These are phyloP conservation scores for Vanrija sp. DNA, from an alignment of 1,284 basidiomycete species.

Conservation along the genomic window DNA sequence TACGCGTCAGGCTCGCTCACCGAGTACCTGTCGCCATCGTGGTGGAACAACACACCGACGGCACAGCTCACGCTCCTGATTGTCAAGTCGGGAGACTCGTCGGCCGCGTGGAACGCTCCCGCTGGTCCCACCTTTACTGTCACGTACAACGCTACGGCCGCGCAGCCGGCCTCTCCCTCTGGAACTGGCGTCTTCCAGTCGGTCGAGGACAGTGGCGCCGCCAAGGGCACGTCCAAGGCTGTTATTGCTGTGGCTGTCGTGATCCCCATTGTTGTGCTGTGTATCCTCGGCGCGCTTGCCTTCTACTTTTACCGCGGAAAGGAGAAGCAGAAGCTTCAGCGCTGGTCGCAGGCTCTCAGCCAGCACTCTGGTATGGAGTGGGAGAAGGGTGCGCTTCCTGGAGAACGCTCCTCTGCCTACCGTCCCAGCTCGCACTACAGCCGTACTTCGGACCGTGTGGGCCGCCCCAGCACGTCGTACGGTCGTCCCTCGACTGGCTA, in stretches of 20 bases:
- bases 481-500: slow-evolving; percentile 43
- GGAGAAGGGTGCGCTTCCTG: slow-evolving; percentile 43
- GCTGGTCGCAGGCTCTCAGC: slow-evolving; percentile 56
- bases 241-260: slow-evolving; percentile 73
- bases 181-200: slow-evolving; percentile 47
- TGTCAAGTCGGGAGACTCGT: slow-evolving; percentile 57
- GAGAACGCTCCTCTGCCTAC: slow-evolving; percentile 61
- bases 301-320: slow-evolving; percentile 58
- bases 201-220: slow-evolving; percentile 38
- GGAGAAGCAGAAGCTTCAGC: slow-evolving; percentile 60
- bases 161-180: slow-evolving; percentile 45
- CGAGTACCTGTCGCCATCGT: slow-evolving; percentile 59
- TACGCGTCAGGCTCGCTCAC: slow-evolving; percentile 59
- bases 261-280: slow-evolving; percentile 60
- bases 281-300: slow-evolving; percentile 52
- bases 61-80: slow-evolving; percentile 65
- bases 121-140: slow-evolving; percentile 68
- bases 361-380: slow-evolving; percentile 43
- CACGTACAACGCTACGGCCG: slow-evolving; percentile 33
- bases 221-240: slow-evolving; percentile 57
- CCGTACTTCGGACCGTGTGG: slow-evolving; percentile 39
- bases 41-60: slow-evolving; percentile 68
- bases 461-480: slow-evolving; percentile 56
- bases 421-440: slow-evolving; percentile 51
- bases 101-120: slow-evolving; percentile 48